phyloP scores from a whole-genome alignment of 768 basidiomycete genomes.

The Gloeopeniophorella convolvens region DNA sequence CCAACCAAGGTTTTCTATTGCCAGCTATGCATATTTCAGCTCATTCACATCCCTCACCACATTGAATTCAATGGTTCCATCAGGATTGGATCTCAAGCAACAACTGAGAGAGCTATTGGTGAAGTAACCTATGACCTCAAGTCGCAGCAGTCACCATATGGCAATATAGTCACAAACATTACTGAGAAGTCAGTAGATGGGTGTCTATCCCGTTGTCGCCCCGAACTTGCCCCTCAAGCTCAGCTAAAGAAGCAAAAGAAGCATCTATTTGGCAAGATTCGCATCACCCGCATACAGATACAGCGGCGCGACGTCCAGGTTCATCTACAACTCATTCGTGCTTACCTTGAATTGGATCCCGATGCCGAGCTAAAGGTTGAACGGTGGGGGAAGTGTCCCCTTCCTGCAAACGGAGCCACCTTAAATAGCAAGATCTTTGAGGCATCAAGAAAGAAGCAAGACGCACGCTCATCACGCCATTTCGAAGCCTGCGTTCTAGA shows the following conservation, averaged over 20 bases:
- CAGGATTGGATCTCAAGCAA: slow-evolving; percentile 19
- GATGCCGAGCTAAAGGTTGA: background rate
- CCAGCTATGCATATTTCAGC: background rate
- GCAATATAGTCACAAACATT: background rate
- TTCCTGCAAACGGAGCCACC: background rate
- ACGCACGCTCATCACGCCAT: background rate
- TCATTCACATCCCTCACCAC: slow-evolving; percentile 10
- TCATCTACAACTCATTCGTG: background rate
- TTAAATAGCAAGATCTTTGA: background rate
- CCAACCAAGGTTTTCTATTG: background rate
- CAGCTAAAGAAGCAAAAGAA: too few relatives aligned
- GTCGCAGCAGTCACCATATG: background rate
- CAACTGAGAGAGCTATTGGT: background rate
- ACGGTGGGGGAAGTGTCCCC: background rate
- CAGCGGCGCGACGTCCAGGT: background rate
- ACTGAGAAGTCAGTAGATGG: background rate
- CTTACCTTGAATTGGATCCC: background rate
- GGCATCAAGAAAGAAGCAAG: too few relatives aligned
- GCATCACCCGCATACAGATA: background rate
- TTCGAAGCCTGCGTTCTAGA: background rate
- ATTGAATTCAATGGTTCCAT: slow-evolving; percentile 34
- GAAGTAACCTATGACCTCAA: background rate
- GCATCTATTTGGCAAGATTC: background rate
- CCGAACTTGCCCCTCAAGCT: too few relatives aligned
- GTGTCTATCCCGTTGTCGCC: background rate